phyloP scores from a whole-genome alignment of 257 asterid genomes.

The Phtheirospermum japonicum region DNA sequence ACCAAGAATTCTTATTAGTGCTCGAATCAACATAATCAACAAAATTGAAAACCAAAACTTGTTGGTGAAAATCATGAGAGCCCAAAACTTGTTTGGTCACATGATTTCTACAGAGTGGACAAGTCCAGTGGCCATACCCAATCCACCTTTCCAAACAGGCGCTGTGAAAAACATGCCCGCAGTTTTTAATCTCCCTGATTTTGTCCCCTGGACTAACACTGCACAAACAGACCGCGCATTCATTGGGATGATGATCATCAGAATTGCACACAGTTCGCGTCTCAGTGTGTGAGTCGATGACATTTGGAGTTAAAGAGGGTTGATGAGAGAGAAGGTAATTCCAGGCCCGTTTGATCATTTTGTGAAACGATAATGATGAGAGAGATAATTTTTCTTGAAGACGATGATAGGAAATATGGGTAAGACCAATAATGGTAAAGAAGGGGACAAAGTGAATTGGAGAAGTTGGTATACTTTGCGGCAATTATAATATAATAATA shows the following conservation, averaged over 20 bases:
- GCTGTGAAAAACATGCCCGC: constrained; percentile 37
- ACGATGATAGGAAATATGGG: background rate
- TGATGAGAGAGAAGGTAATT: background rate
- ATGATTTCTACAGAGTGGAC: constrained; percentile 39
- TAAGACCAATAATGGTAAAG: background rate
- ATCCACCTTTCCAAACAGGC: constrained; percentile 40
- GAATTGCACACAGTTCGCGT: background rate
- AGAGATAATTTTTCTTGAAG: background rate
- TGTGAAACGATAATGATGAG: background rate
- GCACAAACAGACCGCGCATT: constrained; percentile 41
- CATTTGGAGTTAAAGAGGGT: background rate
- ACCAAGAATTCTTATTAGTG: constrained; percentile 24
- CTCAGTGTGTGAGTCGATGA: background rate
- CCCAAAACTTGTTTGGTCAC: background rate
- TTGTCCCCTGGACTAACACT: constrained; percentile 29
- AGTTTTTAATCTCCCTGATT: constrained; percentile 31
- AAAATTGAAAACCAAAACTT: constrained; percentile 27
- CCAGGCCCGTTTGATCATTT: background rate
- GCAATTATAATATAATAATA: too few relatives aligned
- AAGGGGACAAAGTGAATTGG: too few relatives aligned
- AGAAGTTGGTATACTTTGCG: too few relatives aligned
- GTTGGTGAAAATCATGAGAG: background rate
- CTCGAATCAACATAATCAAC: background rate
- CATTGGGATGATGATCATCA: background rate
- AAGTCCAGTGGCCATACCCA: constrained; percentile 33